A percentile compares a stretch with the other conserved stretches of the same genome.
Evolutionary conservation across 306 rosid genomes (phyloP).

Genomic region (Dalbergia cochinchinensis): DNA sequence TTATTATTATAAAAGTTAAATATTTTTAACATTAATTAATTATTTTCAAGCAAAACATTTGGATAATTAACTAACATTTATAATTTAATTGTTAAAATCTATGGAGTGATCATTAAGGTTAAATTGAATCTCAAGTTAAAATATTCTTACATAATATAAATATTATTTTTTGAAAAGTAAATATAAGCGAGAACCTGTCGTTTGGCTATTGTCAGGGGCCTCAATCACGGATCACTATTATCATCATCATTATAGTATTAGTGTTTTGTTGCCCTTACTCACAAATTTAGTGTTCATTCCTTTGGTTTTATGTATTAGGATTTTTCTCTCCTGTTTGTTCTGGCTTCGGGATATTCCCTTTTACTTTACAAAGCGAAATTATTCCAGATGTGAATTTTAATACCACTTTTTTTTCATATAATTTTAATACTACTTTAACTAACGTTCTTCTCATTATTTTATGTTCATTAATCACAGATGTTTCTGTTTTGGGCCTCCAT

Average conservation of each 20-base stretch:
- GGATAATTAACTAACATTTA: no score
- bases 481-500: conserved; percentile 31
- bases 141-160: conserved; percentile 17
- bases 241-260: conserved; percentile 47
- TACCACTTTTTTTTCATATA: no score
- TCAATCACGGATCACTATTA: conserved; percentile 47
- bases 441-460: not conserved
- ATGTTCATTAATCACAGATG: conserved; percentile 11
- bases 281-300: conserved; percentile 41
- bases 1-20: not conserved
- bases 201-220: conserved; percentile 66
- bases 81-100: no score
- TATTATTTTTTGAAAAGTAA: not conserved
- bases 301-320: conserved; percentile 66
- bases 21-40: not conserved
- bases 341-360: conserved; percentile 70
- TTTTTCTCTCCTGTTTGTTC: conserved; percentile 69
- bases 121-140: no score
- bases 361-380: conserved; percentile 58
- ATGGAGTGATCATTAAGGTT: no score
- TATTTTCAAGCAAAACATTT: not conserved
- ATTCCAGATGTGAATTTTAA: conserved; percentile 11
- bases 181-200: conserved; percentile 59
- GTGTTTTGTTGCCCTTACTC: conserved; percentile 28
- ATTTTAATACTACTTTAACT: not conserved